Evolutionary conservation across 2,329 filamentous ascomycete genomes (phyloP), one percentile per base, ranked within the genome.

Genomic region (Fusarium sp.): DNA sequence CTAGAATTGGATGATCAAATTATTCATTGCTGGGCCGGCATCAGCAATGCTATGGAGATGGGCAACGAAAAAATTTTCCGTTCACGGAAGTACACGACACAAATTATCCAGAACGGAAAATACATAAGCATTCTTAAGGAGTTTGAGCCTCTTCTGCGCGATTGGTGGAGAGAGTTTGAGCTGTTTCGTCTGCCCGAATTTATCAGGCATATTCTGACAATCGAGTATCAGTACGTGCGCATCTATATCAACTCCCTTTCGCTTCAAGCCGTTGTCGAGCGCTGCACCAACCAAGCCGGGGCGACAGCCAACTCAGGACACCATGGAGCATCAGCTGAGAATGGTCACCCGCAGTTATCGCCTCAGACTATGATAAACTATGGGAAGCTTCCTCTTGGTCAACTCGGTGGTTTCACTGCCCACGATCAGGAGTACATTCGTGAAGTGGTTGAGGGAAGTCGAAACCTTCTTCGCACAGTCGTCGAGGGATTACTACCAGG

Each of bases 221-320:
- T 98, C 73, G 96, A 99, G 83, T 98, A 96, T 78, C 94, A 98
- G 78, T 98, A 98, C 79, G 94, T 95, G 31, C 90, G 95, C 77
- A 93, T 98, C 55, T 98, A 98, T 79, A 89, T 98, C 83, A 98
- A 98, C 80, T 97, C 95, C 2, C 86, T 99, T 4, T 95, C 95
- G 4, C 85, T 99, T 4, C 96, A 99, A 82, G 96, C 96, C 27
- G 94, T 98, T 7, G 94, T 98, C 10, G 95, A 98, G 81, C 90
- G 95, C 67, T 97, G 94, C 82, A 95, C 94, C 11, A 94, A 76
- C 36, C 74, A 95, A 71, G 90, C 91, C 25, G 84, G 83, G 15
- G 84, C 85, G 64, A 82, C 81, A n/a, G 79, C 82, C 18, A 77
- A 78, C 9, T 79, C 80, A 9, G 82, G 79, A 49, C 71, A 75